Evolutionary conservation across 441 rosid genomes (phyloP), one percentile per base, ranked within the genome.

Genomic region (Raphanus hybrid): DNA sequence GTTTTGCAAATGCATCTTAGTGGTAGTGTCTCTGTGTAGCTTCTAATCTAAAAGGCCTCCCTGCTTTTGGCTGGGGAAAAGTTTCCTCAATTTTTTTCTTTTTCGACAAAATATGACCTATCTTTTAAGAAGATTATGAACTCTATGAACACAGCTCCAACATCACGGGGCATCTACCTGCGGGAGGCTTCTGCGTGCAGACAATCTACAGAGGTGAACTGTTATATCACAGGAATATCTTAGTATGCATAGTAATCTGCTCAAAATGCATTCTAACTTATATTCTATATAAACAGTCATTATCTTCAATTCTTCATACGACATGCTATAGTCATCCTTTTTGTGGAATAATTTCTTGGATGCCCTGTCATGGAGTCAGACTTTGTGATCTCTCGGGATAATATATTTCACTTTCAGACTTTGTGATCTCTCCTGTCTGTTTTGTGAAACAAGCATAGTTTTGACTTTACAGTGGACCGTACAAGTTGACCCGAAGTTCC

Each of bases 401-500:
- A 50, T 68, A 39, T 67, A 67, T 35, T 59, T 72, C 23, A 11
- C 57, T 67, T 59, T 34, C 58, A 43, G n/a, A 29, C 16, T 65
- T 54, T 71, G 58, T 60, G 45, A 70, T 66, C 11, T 41, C 61
- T 70, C 54, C 5, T 29, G 43, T 61, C 57, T 79, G 61, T 69
- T 70, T 39, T 43, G 54, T 73, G 62, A 74, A 79, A 74, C 71
- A 79, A 74, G 68, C 75, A 23, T 64, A 57, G 63, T 79, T 79
- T 32, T 79, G 72, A 64, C 58, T 57, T 85, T 79, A 39, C 92
- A 96, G 99, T 96, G 99, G 99, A 84, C 96, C 0, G 89, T 94
- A 68, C 92, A 87, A 86, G 86, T 96, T 81, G 90, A 87, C 50
- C 99, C 99, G 12, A 88, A 87, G 84, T 96, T 96, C 88, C 98